phyloP scores from a whole-genome alignment of 768 basidiomycete species.

The Trametes coccinea region DNA sequence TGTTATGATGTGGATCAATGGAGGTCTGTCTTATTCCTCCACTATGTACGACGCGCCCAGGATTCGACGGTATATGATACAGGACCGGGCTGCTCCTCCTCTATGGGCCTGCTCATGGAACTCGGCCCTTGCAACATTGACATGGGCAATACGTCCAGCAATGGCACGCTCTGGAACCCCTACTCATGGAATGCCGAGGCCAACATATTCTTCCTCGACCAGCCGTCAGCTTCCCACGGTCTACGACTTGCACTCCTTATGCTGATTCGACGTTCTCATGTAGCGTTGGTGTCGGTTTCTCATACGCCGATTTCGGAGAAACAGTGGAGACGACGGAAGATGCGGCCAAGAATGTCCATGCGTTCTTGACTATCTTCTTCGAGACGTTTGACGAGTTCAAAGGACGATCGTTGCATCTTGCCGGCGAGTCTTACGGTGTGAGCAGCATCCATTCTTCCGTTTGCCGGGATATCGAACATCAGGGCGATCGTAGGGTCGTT shows the following conservation, averaged over 20 bases:
- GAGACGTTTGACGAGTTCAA: conserved; percentile 74
- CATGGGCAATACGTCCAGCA: conserved; percentile 51
- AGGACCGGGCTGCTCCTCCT: conserved; percentile 61
- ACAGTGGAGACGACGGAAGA: conserved; percentile 74
- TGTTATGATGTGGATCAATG: conserved; percentile 73
- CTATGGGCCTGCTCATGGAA: conserved; percentile 62
- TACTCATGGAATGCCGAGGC: conserved; percentile 66
- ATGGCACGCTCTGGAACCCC: conserved; percentile 65
- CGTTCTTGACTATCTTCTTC: conserved; percentile 79
- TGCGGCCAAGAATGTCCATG: conserved; percentile 74
- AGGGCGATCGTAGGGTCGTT: conserved; percentile 52
- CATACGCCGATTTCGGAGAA: conserved; percentile 69
- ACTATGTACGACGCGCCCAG: no score
- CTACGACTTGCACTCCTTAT: no score
- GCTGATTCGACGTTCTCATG: not conserved
- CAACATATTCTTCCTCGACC: conserved; percentile 74
- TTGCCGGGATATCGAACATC: not conserved
- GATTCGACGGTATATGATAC: no score
- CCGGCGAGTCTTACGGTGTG: conserved; percentile 76
- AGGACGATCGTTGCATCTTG: conserved; percentile 67
- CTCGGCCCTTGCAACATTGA: conserved; percentile 63
- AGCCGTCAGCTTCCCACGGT: conserved; percentile 35
- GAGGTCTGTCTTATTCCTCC: conserved; percentile 35
- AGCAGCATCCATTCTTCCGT: conserved; percentile 21
- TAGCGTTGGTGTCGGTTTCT: conserved; percentile 71